Evolutionary conservation across 176 grass and related monocot genomes (phyloP), one percentile per base, ranked within the genome.

Genomic region (Zoysia pacifica): DNA sequence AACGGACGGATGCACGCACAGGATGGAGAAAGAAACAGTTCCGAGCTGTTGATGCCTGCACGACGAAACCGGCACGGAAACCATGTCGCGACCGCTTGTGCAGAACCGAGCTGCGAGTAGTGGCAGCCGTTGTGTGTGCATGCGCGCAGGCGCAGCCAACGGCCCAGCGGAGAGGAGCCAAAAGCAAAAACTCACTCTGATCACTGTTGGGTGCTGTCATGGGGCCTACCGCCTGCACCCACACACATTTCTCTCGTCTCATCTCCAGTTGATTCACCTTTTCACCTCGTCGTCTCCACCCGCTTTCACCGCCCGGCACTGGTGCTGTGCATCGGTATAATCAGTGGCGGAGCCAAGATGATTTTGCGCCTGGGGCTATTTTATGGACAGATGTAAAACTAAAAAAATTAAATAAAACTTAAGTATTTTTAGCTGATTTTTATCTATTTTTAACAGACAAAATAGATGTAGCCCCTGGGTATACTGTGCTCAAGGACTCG

Each of bases 141-240:
- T 16, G 37, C 13, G 13, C 39, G 2, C 2, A 16, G 14, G 14
- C 4, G 15, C 43, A 10, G 70, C 28, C 28, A 28, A 28, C 28
- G 28, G 28, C 28, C 84, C 84, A 86, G 75, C 63, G 68, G 72
- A 38, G 71, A 86, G 65, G 70, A 9, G 84, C 71, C 84, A 81
- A 86, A 54, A 69, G 38, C 84, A 47, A 59, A 45, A 85, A 42
- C 44, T 48, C 83, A 2, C 36, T 28, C 28, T 28, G 28, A 28
- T 7, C 51, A 66, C 44, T 80, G 76, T 61, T 86, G 62, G 76
- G 70, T 80, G 51, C 19, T 74, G 69, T 68, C 84, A 74, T 16
- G 84, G 83, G 83, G 14, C 83, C 76, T 86, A 73, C 47, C 28
- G 28, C 28, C 28, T 28, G 62, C 43, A n/a, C 45, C 45, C 69